Evolutionary conservation across 768 basidiomycete species (phyloP).

Genomic region (Macrolepiota albuminosa): DNA sequence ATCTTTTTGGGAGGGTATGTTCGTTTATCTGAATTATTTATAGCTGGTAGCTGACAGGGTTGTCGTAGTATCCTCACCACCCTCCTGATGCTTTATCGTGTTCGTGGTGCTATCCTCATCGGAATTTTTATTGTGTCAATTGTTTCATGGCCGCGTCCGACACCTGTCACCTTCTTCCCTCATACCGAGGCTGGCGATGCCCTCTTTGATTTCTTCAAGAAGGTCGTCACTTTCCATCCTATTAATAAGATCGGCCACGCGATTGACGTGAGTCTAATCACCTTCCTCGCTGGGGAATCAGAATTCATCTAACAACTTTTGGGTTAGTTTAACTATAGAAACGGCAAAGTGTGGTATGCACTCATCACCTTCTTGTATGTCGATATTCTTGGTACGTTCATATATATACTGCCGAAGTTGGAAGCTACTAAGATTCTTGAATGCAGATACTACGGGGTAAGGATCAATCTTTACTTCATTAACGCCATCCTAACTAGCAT

Average conservation of each 20-base stretch:
- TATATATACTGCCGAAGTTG: not conserved
- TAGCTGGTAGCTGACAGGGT: constrained; percentile 1
- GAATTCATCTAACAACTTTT: not conserved
- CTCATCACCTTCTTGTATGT: constrained; percentile 88
- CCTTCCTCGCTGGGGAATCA: not conserved
- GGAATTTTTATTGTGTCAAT: constrained; percentile 83
- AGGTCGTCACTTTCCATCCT: constrained; percentile 73
- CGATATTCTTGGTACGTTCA: constrained; percentile 64
- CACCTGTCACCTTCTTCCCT: constrained; percentile 79
- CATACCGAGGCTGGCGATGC: constrained; percentile 62
- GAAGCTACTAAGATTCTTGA: not conserved
- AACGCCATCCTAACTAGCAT: not conserved
- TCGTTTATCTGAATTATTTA: not conserved
- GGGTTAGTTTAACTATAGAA: constrained; percentile 48
- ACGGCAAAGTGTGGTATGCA: constrained; percentile 82
- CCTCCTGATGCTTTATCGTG: constrained; percentile 77
- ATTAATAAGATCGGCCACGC: constrained; percentile 59
- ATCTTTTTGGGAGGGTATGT: constrained; percentile 77
- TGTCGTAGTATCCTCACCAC: constrained; percentile 61
- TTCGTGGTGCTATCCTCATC: constrained; percentile 78
- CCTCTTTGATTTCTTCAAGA: constrained; percentile 80
- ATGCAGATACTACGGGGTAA: constrained; percentile 46
- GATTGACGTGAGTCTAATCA: constrained; percentile 47
- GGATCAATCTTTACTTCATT: not conserved
- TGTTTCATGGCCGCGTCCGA: constrained; percentile 85